Evolutionary conservation across 768 basidiomycete species (phyloP).

Genomic region (Paxillus ammoniavirescens): DNA sequence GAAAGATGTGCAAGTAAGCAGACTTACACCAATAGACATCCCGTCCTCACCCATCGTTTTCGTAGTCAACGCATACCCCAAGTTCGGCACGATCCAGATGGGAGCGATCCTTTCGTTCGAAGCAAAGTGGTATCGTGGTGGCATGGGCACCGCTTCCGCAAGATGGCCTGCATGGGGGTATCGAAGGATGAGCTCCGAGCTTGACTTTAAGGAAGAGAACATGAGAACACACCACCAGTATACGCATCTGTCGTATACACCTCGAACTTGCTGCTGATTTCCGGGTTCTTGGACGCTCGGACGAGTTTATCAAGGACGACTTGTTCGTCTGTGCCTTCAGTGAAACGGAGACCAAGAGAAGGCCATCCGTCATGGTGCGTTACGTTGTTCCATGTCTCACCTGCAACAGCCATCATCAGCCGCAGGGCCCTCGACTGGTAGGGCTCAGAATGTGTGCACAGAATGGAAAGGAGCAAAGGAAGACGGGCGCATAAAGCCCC

Average conservation of each 20-base stretch:
- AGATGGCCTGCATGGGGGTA: conserved; percentile 2
- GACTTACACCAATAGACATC: conserved; percentile 73
- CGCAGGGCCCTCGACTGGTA: background rate
- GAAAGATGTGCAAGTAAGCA: background rate
- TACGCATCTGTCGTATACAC: conserved; percentile 41
- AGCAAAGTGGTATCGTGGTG: conserved; percentile 73
- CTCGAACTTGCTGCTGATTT: conserved; percentile 56
- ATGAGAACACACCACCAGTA: conserved; percentile 12
- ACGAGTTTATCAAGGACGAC: conserved; percentile 55
- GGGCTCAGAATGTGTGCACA: background rate
- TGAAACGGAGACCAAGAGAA: conserved; percentile 81
- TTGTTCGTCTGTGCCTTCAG: conserved; percentile 51
- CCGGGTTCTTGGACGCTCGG: conserved; percentile 42
- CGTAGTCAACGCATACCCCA: conserved; percentile 79
- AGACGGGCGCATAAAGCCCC: too few species aligned
- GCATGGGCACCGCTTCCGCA: conserved; percentile 50
- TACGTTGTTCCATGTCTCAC: conserved; percentile 25
- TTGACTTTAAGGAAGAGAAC: background rate
- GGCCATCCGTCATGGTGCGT: conserved; percentile 86
- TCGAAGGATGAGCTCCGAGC: background rate
- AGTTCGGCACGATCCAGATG: conserved; percentile 77
- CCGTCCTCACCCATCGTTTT: conserved; percentile 55
- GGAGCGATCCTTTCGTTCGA: conserved; percentile 80
- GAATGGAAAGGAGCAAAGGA: too few species aligned
- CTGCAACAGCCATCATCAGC: conserved; percentile 5